phyloP scores from a whole-genome alignment of 495 filamentous ascomycete species.

The Talaromyces thailandensis region DNA sequence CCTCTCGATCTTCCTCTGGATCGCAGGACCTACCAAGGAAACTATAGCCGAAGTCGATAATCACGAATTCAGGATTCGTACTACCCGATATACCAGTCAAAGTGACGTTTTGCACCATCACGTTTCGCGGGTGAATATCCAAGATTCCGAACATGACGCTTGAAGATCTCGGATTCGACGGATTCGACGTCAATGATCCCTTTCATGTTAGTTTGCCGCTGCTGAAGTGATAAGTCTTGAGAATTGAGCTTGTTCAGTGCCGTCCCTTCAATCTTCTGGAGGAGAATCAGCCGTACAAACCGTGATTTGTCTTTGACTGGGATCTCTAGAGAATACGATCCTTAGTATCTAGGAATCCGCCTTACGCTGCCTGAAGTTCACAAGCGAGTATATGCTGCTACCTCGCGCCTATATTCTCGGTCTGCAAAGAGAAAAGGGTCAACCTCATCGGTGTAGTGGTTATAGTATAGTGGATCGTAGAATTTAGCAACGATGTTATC shows the following conservation, averaged over 20 bases:
- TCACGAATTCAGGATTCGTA: neutral
- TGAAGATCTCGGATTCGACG: neutral
- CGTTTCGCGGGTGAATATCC: neutral
- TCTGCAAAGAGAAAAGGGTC: constrained; percentile 19
- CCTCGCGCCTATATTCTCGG: constrained; percentile 19
- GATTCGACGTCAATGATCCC: neutral
- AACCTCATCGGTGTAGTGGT: constrained; percentile 15
- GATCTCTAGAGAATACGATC: constrained; percentile 12
- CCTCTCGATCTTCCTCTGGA: neutral
- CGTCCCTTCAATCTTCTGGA: neutral
- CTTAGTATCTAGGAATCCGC: constrained; percentile 15
- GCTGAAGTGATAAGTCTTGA: neutral
- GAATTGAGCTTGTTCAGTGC: neutral
- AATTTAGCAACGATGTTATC: constrained; percentile 17
- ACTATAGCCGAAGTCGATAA: neutral
- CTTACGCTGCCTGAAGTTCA: constrained; percentile 10
- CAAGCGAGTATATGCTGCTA: constrained; percentile 14
- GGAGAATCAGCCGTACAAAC: neutral
- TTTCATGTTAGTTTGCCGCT: neutral
- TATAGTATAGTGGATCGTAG: constrained; percentile 22
- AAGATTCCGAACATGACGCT: neutral
- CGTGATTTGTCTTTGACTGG: neutral
- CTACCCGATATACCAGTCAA: neutral
- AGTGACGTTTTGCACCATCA: neutral
- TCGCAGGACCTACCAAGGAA: neutral